Evolutionary conservation across 2,329 filamentous ascomycete genomes (phyloP).

Genomic region (Talaromyces pinophilus): DNA sequence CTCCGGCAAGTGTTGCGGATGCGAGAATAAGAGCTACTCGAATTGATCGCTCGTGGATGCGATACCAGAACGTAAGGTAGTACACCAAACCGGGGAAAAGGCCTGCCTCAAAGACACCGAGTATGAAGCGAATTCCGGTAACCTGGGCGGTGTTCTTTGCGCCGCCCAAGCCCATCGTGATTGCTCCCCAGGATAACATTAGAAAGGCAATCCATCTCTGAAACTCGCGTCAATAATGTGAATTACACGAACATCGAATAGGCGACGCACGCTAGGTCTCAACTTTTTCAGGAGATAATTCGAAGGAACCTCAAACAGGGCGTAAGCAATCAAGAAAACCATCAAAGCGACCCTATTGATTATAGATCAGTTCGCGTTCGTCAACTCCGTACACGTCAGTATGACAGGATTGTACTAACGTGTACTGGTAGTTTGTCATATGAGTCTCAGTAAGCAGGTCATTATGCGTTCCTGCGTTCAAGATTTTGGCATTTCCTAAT

Average conservation of each 20-base stretch:
- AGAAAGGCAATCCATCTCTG: constrained; percentile 53
- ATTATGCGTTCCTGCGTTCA: constrained; percentile 61
- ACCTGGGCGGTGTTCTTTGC: constrained; percentile 47
- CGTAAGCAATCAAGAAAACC: constrained; percentile 53
- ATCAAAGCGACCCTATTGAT: constrained; percentile 46
- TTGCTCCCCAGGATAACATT: constrained; percentile 53
- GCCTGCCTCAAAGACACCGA: constrained; percentile 55
- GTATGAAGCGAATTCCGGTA: constrained; percentile 50
- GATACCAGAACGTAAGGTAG: constrained; percentile 58
- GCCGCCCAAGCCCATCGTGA: constrained; percentile 53
- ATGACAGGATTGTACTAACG: constrained; percentile 35
- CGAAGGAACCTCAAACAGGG: constrained; percentile 53
- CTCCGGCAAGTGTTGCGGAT: constrained; percentile 57
- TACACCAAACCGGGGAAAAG: constrained; percentile 54
- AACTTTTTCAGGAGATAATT: constrained; percentile 54
- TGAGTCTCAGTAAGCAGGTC: constrained; percentile 63
- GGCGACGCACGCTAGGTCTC: constrained; percentile 42
- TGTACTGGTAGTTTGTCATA: constrained; percentile 65
- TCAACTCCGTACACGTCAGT: neutral
- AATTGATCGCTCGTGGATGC: constrained; percentile 57
- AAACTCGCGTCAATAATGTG: neutral
- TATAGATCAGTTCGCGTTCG: constrained; percentile 10
- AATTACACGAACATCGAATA: neutral
- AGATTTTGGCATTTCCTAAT: constrained; percentile 61
- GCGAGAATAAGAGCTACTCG: constrained; percentile 58